phyloP scores from a whole-genome alignment of 2,329 filamentous ascomycete genomes.

The Dendrostoma leiphaemia region DNA sequence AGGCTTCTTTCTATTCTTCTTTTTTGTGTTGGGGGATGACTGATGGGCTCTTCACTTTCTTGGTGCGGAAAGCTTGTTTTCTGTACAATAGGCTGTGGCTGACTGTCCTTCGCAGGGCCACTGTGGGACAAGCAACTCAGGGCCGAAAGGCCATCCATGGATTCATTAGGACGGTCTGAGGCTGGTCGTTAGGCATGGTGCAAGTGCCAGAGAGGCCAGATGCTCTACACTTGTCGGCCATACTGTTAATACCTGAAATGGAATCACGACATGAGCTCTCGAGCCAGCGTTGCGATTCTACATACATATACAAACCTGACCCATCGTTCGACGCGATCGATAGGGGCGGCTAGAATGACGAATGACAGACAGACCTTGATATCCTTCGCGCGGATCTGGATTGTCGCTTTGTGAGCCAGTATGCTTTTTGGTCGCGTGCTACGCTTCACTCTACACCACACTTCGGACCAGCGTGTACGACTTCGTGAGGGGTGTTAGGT shows the following conservation, averaged over 20 bases:
- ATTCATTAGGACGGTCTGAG: neutral
- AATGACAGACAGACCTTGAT: neutral
- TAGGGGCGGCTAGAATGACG: neutral
- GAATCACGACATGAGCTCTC: neutral
- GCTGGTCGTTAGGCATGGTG: neutral
- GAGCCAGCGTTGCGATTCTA: neutral
- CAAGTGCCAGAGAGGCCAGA: neutral
- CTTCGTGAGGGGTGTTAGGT: too few species aligned
- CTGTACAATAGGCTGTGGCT: neutral
- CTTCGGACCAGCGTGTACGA: too few species aligned
- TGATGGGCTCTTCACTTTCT: neutral
- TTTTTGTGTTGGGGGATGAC: neutral
- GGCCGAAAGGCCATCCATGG: neutral
- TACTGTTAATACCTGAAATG: neutral
- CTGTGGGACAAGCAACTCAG: neutral
- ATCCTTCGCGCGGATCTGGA: too few species aligned
- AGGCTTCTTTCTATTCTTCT: neutral
- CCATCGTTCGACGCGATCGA: neutral
- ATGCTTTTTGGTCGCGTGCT: too few species aligned
- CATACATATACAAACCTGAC: neutral
- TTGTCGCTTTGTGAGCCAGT: too few species aligned
- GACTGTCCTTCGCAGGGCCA: neutral
- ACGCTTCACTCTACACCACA: too few species aligned
- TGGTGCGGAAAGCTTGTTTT: neutral
- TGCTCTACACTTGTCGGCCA: neutral